Conservation (phyloP, 805 yeast species). For the Ogataea angusta region DNA sequence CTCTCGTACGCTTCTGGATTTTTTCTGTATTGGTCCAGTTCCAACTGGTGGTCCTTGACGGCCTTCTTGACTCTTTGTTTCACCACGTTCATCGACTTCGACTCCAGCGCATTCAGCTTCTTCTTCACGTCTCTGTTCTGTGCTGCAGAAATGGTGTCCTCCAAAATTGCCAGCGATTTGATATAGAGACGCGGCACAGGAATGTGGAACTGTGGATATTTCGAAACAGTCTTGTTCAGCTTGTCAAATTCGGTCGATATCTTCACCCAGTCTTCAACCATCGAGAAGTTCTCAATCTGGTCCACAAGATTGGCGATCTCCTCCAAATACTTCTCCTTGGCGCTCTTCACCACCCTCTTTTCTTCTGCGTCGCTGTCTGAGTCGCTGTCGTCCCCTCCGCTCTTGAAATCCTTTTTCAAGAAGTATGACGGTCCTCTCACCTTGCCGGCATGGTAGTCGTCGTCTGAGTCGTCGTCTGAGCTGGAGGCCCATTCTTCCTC, state of each 20-base stretch:
- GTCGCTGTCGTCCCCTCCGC: slow-evolving; percentile 36
- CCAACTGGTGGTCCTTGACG: slow-evolving; percentile 61
- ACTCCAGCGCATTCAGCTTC: slow-evolving; percentile 76
- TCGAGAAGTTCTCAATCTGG: slow-evolving; percentile 64
- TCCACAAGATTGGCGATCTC: slow-evolving; percentile 71
- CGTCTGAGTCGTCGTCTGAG: slow-evolving; percentile 47
- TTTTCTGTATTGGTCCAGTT: slow-evolving; percentile 57
- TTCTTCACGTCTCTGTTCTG: slow-evolving; percentile 51
- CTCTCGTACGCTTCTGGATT: slow-evolving; percentile 73
- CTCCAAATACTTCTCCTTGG: slow-evolving; percentile 87
- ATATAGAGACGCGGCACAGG: slow-evolving; percentile 71
- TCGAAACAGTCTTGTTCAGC: slow-evolving; percentile 60
- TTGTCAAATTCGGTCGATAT: slow-evolving; percentile 77
- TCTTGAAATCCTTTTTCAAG: slow-evolving; percentile 48
- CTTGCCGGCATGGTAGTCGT: slow-evolving; percentile 28
- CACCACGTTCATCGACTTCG: slow-evolving; percentile 82
- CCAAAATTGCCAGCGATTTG: slow-evolving; percentile 66
- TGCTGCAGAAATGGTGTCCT: slow-evolving; percentile 57
- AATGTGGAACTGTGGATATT: slow-evolving; percentile 72
- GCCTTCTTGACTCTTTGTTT: slow-evolving; percentile 87
- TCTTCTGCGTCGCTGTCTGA: slow-evolving; percentile 54
- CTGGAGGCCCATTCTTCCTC: slow-evolving; percentile 43
- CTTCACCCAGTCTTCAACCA: slow-evolving; percentile 74
- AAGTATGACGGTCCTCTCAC: slow-evolving; percentile 54
- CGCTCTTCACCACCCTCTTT: slow-evolving; percentile 84